A percentile compares a stretch with the other conserved stretches of the same genome.
phyloP scores from a whole-genome alignment of 2,329 filamentous ascomycete genomes.

The Colletotrichum tropicale region DNA sequence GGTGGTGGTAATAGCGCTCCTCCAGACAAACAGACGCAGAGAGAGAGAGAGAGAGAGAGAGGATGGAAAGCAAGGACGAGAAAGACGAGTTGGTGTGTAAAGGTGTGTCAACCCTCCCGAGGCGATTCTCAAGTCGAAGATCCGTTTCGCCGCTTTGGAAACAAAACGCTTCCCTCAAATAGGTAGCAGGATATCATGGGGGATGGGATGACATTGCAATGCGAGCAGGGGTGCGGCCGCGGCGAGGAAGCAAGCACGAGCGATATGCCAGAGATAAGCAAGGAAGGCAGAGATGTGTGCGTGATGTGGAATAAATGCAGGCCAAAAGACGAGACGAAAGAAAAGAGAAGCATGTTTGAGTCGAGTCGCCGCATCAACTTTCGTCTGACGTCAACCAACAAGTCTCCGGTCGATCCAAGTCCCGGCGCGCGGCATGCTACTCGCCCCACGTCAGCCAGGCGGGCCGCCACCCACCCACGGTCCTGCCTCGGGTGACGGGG shows the following conservation, averaged over 20 bases:
- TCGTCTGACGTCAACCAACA: constrained; percentile 13
- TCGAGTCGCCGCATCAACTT: constrained; percentile 10
- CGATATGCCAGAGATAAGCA: background rate
- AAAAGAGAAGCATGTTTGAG: background rate
- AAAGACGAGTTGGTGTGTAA: background rate
- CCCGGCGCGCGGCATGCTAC: background rate
- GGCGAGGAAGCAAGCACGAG: background rate
- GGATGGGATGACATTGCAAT: constrained; percentile 12
- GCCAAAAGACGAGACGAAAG: background rate
- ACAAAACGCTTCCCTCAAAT: constrained; percentile 6
- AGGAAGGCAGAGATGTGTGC: background rate
- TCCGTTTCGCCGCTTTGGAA: constrained; percentile 11
- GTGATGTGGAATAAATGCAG: background rate
- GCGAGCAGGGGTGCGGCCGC: background rate
- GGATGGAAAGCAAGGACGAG: background rate
- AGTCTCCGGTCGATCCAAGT: background rate
- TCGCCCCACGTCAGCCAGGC: background rate
- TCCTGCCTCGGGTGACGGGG: constrained; percentile 2
- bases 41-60: background rate
- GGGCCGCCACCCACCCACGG: background rate
- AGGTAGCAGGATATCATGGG: background rate
- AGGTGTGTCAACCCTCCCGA: background rate
- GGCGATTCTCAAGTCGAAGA: background rate
- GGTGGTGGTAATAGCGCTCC: background rate
- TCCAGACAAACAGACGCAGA: background rate